phyloP scores from a whole-genome alignment of 106 monocot genomes.

The Phalaenopsis equestris region DNA sequence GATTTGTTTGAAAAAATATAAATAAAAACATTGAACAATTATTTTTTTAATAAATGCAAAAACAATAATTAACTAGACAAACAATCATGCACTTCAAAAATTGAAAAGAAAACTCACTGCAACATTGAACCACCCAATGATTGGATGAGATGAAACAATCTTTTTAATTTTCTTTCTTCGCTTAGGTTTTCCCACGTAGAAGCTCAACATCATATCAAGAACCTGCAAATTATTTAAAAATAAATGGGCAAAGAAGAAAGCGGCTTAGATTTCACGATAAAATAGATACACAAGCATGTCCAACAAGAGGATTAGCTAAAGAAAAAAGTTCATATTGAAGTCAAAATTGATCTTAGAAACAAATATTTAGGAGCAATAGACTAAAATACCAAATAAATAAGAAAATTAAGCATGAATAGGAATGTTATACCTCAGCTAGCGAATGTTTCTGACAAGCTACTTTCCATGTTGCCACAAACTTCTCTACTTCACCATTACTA shows the following conservation, averaged over 20 bases:
- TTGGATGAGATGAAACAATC: slow-evolving; percentile 47
- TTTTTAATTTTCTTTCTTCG: slow-evolving; percentile 27
- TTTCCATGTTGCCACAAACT: slow-evolving; percentile 72
- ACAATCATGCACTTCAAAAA: neutral
- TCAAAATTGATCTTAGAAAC: neutral
- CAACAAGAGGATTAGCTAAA: neutral
- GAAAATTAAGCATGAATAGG: neutral
- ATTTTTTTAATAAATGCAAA: too few relatives aligned
- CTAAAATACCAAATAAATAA: slow-evolving; percentile 2
- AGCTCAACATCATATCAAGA: slow-evolving; percentile 52
- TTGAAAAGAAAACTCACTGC: slow-evolving; percentile 56
- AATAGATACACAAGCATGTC: neutral
- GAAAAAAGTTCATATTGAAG: neutral
- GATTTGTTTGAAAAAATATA: too few relatives aligned
- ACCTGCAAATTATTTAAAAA: slow-evolving; percentile 35
- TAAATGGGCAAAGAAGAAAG: neutral
- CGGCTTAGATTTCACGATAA: neutral
- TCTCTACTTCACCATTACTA: slow-evolving; percentile 16
- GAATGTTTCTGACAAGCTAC: slow-evolving; percentile 49
- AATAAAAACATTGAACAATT: too few relatives aligned
- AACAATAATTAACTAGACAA: neutral
- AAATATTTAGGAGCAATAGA: neutral
- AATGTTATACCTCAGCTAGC: slow-evolving; percentile 47
- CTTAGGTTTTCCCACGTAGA: slow-evolving; percentile 24
- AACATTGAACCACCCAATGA: slow-evolving; percentile 68